These are phyloP conservation scores for Erigeron philadelphicus DNA, from an alignment of 140 eudicot species.

Conservation along the genomic window DNA sequence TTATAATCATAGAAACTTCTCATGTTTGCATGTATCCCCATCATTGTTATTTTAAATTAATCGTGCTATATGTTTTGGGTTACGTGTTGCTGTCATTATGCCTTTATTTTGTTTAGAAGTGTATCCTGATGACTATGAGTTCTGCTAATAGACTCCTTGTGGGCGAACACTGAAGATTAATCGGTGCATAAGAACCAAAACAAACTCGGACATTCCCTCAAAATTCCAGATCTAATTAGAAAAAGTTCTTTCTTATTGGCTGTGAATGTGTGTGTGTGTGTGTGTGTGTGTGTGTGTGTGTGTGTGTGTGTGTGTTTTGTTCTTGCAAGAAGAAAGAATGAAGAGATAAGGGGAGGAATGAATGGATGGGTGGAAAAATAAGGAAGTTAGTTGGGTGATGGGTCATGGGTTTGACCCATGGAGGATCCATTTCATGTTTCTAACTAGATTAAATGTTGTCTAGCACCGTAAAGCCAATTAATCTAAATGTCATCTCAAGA, in stretches of 20 bases:
- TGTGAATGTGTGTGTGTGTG: background rate
- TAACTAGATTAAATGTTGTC: too few relatives aligned
- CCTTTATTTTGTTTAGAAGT: background rate
- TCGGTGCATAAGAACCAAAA: background rate
- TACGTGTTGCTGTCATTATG: background rate
- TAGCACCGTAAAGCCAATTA: too few relatives aligned
- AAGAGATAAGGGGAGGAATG: too few relatives aligned
- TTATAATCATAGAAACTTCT: background rate
- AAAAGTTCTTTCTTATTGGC: background rate
- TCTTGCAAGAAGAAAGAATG: too few relatives aligned
- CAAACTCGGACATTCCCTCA: background rate
- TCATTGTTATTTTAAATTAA: background rate
- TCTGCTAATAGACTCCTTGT: background rate
- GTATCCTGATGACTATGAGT: background rate
- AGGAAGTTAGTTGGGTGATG: too few relatives aligned
- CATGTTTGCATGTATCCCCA: background rate
- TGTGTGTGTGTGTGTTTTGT: too few relatives aligned
- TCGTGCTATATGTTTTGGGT: background rate
- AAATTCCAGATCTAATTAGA: background rate
- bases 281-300: too few relatives aligned
- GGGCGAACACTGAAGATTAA: background rate
- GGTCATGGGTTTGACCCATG: too few relatives aligned
- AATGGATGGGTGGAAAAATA: too few relatives aligned
- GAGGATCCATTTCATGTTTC: too few relatives aligned
- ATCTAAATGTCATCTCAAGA: too few relatives aligned